Evolutionary conservation across 345 rosid species (phyloP).

Genomic region (thale cress (Arabidopsis thaliana)): DNA sequence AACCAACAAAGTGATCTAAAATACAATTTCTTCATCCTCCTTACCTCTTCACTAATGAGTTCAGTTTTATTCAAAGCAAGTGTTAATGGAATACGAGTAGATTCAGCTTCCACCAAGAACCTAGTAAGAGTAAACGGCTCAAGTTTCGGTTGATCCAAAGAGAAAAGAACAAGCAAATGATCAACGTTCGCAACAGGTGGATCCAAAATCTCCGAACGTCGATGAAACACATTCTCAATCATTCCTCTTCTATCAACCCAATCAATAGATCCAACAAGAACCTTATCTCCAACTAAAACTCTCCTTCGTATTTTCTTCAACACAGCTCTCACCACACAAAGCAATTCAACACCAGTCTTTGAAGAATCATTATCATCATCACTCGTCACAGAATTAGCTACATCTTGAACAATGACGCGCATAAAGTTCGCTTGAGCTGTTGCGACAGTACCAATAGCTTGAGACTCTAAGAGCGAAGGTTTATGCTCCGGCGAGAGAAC

Average conservation of each 20-base stretch:
- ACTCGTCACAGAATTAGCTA: constrained; percentile 23
- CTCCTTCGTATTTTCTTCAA: constrained; percentile 92
- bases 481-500: constrained; percentile 59
- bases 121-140: constrained; percentile 84
- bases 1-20: not conserved
- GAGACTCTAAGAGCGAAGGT: constrained; percentile 69
- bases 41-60: constrained; percentile 72
- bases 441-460: constrained; percentile 82
- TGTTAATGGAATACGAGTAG: constrained; percentile 75
- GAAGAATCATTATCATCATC: constrained; percentile 27
- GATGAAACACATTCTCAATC: constrained; percentile 86
- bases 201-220: constrained; percentile 66
- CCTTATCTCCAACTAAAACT: constrained; percentile 88
- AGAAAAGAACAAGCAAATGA: constrained; percentile 77
- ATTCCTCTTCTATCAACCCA: constrained; percentile 86
- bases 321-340: constrained; percentile 89
- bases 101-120: constrained; percentile 90
- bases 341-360: constrained; percentile 65
- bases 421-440: constrained; percentile 97
- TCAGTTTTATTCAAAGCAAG: constrained; percentile 83
- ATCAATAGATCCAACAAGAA: constrained; percentile 83
- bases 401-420: constrained; percentile 75
- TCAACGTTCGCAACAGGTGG: constrained; percentile 96
- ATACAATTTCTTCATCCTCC: not conserved
- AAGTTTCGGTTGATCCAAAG: constrained; percentile 74